Base-by-base conservation (phyloP, 1,139 yeast genomes). In the Arxiozyma slooffiae region DNA sequence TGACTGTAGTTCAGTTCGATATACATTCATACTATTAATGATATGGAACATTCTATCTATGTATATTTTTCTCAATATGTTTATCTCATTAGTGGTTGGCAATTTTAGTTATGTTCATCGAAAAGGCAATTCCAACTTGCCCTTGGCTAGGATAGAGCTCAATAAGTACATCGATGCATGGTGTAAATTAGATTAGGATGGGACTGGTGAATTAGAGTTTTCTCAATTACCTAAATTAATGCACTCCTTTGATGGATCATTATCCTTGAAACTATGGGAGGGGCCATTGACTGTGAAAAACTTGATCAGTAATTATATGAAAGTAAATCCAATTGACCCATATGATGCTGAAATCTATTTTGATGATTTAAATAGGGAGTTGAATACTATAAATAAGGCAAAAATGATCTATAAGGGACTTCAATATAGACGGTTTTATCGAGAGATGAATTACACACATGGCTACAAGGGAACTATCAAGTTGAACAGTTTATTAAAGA, bases 21-120 rank as follows among this genome's bases (percentile, higher is more conserved):
- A 85, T 66, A 96, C 97, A 0, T 84, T 83, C 62, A 64, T 85
- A 36, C 67, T 92, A 41, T 84, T 92, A 68, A 80, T 87, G 62
- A 73, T 88, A 1, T 92, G 98, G 98, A 92, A 90, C 67, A 72
- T 92, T 50, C 62, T 87, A 2, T 89, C 97, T 53, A 89, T 90
- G 97, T 92, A 88, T 70, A 88, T 92, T 49, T 88, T 92, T 68
- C 77, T 88, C 67, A 92, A 90, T 71, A 82, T 92, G 83, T 84
- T 90, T 70, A 79, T 92, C 52, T 90, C 97, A n/a, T 76, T 92
- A 60, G 83, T 92, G 53, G 81, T 87, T 67, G 95, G 87, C 61
- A 88, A 87, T 64, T 92, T 92, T 75, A 86, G 95, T 70, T 92
- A 89, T 64, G 86, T 92, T 46, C 78, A 78, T 59, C 79, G 80